phyloP scores from a whole-genome alignment of 2,329 filamentous ascomycete species.

The Ophiostoma sp. region DNA sequence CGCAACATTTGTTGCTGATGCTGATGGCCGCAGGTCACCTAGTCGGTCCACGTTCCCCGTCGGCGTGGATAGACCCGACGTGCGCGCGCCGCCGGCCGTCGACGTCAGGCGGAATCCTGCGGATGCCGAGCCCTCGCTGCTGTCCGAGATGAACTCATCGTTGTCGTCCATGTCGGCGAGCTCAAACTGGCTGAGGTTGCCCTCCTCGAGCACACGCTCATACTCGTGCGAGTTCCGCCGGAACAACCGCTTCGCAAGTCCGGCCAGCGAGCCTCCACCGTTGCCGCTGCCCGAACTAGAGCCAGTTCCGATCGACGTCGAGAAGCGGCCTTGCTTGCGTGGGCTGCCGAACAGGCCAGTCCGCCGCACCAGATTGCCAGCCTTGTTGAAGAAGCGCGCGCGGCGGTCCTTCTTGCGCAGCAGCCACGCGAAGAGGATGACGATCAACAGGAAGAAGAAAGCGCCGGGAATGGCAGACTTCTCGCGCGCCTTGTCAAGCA shows the following conservation, averaged over 20 bases:
- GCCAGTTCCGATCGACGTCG: conserved; percentile 10
- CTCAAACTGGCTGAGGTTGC: conserved; percentile 66
- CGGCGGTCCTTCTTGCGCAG: conserved; percentile 75
- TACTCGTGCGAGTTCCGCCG: conserved; percentile 52
- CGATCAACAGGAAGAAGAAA: conserved; percentile 68
- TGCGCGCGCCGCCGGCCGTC: conserved; percentile 33
- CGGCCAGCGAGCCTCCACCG: conserved; percentile 36
- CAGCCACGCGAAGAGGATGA: conserved; percentile 63
- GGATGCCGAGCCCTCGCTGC: conserved; percentile 41
- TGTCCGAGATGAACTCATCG: conserved; percentile 59
- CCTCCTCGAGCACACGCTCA: conserved; percentile 81
- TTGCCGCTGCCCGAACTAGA: not conserved
- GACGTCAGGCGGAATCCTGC: conserved; percentile 21
- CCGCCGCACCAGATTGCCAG: conserved; percentile 41
- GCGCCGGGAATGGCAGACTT: conserved; percentile 68
- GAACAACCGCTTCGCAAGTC: conserved; percentile 59
- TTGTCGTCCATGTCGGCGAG: conserved; percentile 61
- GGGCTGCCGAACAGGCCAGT: conserved; percentile 42
- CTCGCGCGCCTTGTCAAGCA: conserved; percentile 61
- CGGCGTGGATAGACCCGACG: conserved; percentile 64
- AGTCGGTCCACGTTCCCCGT: conserved; percentile 51
- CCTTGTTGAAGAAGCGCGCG: conserved; percentile 51
- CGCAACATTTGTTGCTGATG: not conserved
- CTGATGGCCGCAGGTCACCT: conserved; percentile 40
- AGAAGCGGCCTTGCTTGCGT: conserved; percentile 34